Base-by-base conservation (phyloP, 1,284 basidiomycete genomes). In the Trichosporon coremiiforme region DNA sequence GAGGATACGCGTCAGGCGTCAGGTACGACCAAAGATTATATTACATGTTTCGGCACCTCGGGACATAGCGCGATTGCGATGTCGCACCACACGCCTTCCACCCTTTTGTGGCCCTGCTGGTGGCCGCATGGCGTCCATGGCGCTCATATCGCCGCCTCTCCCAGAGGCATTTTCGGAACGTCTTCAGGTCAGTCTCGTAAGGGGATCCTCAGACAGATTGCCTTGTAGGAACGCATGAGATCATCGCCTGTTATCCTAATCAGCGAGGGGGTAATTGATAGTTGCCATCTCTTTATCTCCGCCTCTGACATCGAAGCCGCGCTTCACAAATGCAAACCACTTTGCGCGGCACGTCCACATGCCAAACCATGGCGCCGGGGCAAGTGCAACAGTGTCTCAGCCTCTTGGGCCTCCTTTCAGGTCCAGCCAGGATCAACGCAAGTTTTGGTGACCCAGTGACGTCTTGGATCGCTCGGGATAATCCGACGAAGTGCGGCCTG, bases 1-100 rank as follows among this genome's bases (percentile, higher is more conserved):
- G 47, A 22, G 17, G 20, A 17, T 53, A 15, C 47, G 20, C 47
- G 20, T 53, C 47, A 53, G 47, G 20, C 20, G 9, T 53, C 47
- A 53, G 47, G 47, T 22, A 53, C 47, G 6, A 12, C 15, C 22
- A 53, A 22, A n/a, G 47, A 22, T 22, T 53, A 53, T 22, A 53
- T 53, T 53, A 22, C 47, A 53, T 53, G 47, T 53, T 53, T 53
- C 47, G 47, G 47, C 20, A 9, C 41, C 47, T 53, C 47, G 47
- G 47, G 47, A 53, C 47, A 53, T 53, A 53, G 47, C 22, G 47
- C 20, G 20, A 53, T 53, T 53, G 47, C n/a, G 7, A 53, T 53
- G 47, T 53, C 47, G 22, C 47, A 53, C 47, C 47, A 22, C 20
- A 53, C 22, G 20, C 47, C 47, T 53, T 20, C 41, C n/a, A 53